Conservation (phyloP, 257 asterid genomes). For the Mentha longifolia region DNA sequence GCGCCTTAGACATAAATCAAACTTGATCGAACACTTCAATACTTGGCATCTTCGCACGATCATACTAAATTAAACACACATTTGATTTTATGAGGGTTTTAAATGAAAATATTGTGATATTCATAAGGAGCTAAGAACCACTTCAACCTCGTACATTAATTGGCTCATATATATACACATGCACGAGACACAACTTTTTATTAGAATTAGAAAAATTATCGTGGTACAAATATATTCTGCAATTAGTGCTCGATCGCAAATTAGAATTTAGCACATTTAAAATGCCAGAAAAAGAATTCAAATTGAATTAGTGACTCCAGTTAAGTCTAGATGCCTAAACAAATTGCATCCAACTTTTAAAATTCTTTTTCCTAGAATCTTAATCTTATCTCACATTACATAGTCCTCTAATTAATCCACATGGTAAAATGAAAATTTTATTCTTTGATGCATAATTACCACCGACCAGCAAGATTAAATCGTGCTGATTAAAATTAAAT, state of each 20-base stretch:
- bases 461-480: conserved; percentile 31
- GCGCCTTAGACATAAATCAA: no score
- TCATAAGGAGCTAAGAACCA: no score
- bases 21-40: no score
- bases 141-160: not conserved
- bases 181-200: not conserved
- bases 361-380: conserved; percentile 31
- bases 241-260: not conserved
- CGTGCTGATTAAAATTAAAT: not conserved
- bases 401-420: conserved; percentile 22
- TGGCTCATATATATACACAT: conserved; percentile 1
- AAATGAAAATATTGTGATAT: not conserved
- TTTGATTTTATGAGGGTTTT: not conserved
- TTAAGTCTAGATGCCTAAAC: conserved; percentile 29
- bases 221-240: conserved; percentile 30
- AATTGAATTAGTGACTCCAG: not conserved
- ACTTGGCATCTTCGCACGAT: not conserved
- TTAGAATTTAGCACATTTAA: conserved; percentile 34
- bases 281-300: not conserved
- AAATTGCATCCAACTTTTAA: conserved; percentile 30
- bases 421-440: conserved; percentile 13
- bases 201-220: not conserved
- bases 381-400: conserved; percentile 27
- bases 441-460: not conserved
- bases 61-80: not conserved